Conservation (phyloP, 1,284 basidiomycete species). For the Marasmius oreades region DNA sequence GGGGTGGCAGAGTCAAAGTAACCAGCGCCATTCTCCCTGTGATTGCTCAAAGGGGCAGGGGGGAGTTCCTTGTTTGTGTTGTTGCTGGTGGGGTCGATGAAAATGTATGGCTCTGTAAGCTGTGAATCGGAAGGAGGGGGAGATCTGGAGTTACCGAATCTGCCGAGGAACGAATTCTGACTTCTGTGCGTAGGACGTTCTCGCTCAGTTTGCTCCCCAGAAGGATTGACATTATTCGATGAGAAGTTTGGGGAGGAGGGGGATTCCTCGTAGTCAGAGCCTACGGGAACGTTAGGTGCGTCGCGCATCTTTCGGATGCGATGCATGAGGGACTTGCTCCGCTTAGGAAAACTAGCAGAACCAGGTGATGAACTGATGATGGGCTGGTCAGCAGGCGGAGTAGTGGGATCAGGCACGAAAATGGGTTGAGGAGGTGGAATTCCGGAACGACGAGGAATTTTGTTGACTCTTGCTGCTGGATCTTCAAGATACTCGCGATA, state of each 20-base stretch:
- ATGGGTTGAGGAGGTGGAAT: conserved; percentile 81
- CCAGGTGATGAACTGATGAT: conserved; percentile 26
- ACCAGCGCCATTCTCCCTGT: conserved; percentile 23
- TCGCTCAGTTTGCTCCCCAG: conserved; percentile 12
- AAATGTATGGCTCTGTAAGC: conserved; percentile 57
- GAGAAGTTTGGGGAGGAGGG: conserved; percentile 48
- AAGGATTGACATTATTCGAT: conserved; percentile 33
- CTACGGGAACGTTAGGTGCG: conserved; percentile 75
- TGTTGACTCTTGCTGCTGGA: conserved; percentile 13
- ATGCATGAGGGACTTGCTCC: conserved; percentile 78
- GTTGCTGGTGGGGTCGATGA: conserved; percentile 54
- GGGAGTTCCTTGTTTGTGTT: conserved; percentile 63
- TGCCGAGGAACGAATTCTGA: conserved; percentile 73
- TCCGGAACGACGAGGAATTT: conserved; percentile 35
- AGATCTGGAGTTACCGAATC: conserved; percentile 45
- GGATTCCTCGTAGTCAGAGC: conserved; percentile 36
- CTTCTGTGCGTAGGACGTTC: conserved; percentile 59
- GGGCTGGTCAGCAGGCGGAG: conserved; percentile 26
- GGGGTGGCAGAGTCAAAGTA: conserved; percentile 46
- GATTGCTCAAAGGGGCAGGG: conserved; percentile 37
- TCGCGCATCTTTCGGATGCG: conserved; percentile 83
- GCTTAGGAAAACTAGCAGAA: conserved; percentile 51
- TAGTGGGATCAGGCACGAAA: conserved; percentile 50
- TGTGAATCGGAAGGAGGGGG: conserved; percentile 29
- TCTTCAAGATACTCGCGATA: conserved; percentile 43